These are phyloP conservation scores for Nakazawaea holstii DNA, from an alignment of 805 yeast genomes.

Conservation along the genomic window DNA sequence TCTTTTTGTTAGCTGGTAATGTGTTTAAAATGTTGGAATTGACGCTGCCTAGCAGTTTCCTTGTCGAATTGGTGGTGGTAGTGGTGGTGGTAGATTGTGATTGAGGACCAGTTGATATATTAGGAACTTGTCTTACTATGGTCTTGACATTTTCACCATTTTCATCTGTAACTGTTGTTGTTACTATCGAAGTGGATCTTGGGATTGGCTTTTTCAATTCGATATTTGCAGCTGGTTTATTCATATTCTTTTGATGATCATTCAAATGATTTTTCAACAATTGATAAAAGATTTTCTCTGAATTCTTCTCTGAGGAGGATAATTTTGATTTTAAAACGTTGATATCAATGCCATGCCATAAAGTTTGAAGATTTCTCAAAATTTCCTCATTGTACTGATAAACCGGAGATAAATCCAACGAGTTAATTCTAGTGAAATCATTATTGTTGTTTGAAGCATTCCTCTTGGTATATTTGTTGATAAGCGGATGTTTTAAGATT, in stretches of 20 bases:
- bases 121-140: slow-evolving; percentile 24
- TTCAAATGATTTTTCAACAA: slow-evolving; percentile 67
- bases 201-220: slow-evolving; percentile 12
- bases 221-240: neutral
- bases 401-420: slow-evolving; percentile 15
- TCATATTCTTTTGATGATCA: slow-evolving; percentile 41
- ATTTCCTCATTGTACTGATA: slow-evolving; percentile 69
- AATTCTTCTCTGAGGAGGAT: slow-evolving; percentile 49
- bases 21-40: slow-evolving; percentile 11
- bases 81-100: slow-evolving; percentile 7
- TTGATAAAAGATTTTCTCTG: slow-evolving; percentile 80
- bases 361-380: slow-evolving; percentile 65
- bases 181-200: slow-evolving; percentile 25
- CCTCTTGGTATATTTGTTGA: slow-evolving; percentile 64
- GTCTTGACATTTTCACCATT: slow-evolving; percentile 25
- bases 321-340: slow-evolving; percentile 47
- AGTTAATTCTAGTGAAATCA: slow-evolving; percentile 28
- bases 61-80: slow-evolving; percentile 11
- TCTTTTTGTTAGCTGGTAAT: slow-evolving; percentile 25
- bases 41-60: slow-evolving; percentile 5
- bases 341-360: slow-evolving; percentile 75
- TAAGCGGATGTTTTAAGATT: slow-evolving; percentile 75
- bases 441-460: slow-evolving; percentile 29
- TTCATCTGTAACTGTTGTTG: slow-evolving; percentile 27
- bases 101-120: neutral